Evolutionary conservation across 208 protist genomes (phyloP), one percentile per base, ranked within the genome.

Genomic region (Histomonas meleagridis): DNA sequence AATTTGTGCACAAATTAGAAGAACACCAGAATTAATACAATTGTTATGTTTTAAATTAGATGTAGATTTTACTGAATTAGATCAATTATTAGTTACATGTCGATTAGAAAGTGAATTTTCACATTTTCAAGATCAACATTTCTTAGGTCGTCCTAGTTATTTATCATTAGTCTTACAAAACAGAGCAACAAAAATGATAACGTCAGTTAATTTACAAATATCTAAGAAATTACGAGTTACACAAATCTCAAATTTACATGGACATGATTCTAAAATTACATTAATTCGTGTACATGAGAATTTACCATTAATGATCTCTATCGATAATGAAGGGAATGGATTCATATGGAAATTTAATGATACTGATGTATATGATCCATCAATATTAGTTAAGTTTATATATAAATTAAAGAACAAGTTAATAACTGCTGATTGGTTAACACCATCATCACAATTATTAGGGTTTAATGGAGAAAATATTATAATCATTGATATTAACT

Each of bases 331-430:
- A 1, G 76, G 76, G 9, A 7, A 38, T 18, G 76, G 26, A 1
- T 38, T 40, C 0, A 55, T 86, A 18, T 86, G 76, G 76, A 55
- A 55, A 35, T 86, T 51, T 16, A 48, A 86, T 55, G 76, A 86
- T 55, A 86, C 76, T 38, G 76, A 86, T 55, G 76, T 86, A 14
- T 86, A 53, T 35, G 76, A 86, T 55, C 76, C 76, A 18, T 51
- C 76, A 55, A 26, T 86, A 14, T 49, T 86, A 10, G 23, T 46
- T 0, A 86, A 86, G 26, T 86, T 86, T 28, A 26, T 43, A 32
- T 51, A n/a, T 55, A 32, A 86, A 55, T 2, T 86, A 38, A n/a
- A 86, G 0, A 23, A 26, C 2, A 55, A 86, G 38, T 7, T 86
- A 0, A 43, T 43, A n/a, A 46, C 76, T 16, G 76, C 16, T 26